phyloP scores from a whole-genome alignment of 1,284 basidiomycete genomes.

The Apiotrichum sp. region DNA sequence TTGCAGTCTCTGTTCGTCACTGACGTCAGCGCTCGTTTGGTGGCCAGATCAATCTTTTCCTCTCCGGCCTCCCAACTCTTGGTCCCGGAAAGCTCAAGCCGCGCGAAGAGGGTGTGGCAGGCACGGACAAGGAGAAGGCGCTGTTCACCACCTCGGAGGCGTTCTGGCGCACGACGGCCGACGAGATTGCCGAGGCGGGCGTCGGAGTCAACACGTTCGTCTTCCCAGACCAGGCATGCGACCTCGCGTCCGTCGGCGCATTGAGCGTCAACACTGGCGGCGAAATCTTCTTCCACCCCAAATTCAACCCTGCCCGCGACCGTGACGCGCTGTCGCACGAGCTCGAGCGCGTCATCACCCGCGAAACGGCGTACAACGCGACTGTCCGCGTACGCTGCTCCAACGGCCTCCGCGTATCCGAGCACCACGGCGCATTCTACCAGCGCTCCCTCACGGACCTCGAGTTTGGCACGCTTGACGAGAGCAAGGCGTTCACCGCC shows the following conservation, averaged over 20 bases:
- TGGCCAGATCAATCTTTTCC: slow-evolving; percentile 80
- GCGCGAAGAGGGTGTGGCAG: slow-evolving; percentile 69
- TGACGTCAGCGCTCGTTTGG: slow-evolving; percentile 59
- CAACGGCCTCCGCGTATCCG: slow-evolving; percentile 67
- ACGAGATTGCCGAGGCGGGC: slow-evolving; percentile 82
- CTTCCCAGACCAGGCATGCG: slow-evolving; percentile 74
- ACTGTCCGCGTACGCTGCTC: slow-evolving; percentile 79
- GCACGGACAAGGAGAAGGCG: slow-evolving; percentile 80
- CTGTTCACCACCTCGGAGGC: slow-evolving; percentile 70
- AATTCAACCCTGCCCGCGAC: slow-evolving; percentile 72
- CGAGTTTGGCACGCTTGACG: slow-evolving; percentile 72
- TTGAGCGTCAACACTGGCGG: slow-evolving; percentile 79
- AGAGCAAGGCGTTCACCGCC: slow-evolving; percentile 72
- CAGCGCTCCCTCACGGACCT: slow-evolving; percentile 71
- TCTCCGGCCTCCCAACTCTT: slow-evolving; percentile 67
- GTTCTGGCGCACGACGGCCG: slow-evolving; percentile 74
- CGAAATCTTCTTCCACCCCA: slow-evolving; percentile 85
- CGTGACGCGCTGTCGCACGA: slow-evolving; percentile 63
- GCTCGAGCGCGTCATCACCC: slow-evolving; percentile 61
- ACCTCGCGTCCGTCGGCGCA: slow-evolving; percentile 77
- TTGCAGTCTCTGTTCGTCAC: background rate
- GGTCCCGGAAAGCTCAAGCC: slow-evolving; percentile 66
- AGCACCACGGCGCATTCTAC: slow-evolving; percentile 76
- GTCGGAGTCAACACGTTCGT: slow-evolving; percentile 87
- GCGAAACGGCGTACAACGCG: slow-evolving; percentile 75